Base-by-base conservation (phyloP, 2,329 filamentous ascomycete genomes). In the Alternaria conjuncta region DNA sequence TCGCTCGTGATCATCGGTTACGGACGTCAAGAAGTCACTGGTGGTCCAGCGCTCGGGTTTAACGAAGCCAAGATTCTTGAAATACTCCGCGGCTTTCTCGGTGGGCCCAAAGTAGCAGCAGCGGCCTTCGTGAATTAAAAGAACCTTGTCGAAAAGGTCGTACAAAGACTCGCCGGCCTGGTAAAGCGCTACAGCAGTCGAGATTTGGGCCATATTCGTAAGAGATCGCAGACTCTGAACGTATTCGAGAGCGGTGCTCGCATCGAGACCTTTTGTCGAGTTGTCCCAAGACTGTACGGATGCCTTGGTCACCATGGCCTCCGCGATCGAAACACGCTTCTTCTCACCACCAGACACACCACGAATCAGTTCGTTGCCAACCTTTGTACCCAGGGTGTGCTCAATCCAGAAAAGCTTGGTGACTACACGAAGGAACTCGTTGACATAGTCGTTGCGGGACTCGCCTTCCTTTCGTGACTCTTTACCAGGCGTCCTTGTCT, bases 281-380 rank as follows among this genome's bases (percentile, higher is more conserved):
- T 93, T 93, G 64, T 85, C 83, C 78, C 82, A 83, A 11, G 73
- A 78, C 47, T 80, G 80, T 12, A 77, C 72, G 5, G 71, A 75
- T 25, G 75, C 73, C 28, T 78, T 76, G 8, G 75, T 84, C 13
- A 84, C 80, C 81, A 85, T 82, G 15, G 81, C 81, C 65, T 85
- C 84, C 0, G 83, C 84, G 23, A 85, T 84, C 5, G 77, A 81
- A 2, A 85, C 82, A 41, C 84, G 79, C 72, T 85, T 84, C 65
- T 82, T 81, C 71, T 85, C 83, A 8, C 83, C 83, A 47, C 83
- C 83, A 47, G 79, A 82, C 2, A 82, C 79, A 69, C 92, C 92
- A 1, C 90, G 88, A 11, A 94, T 85, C 46, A 91, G 88, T 69
- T 93, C 90, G 63, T 93, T 89, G 8, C 92, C 92, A 12, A 94